Percentiles rank a stretch among this genome's conserved stretches.
Conservation (phyloP, 1,139 yeast genomes). For the Magnusiomyces sp. region DNA sequence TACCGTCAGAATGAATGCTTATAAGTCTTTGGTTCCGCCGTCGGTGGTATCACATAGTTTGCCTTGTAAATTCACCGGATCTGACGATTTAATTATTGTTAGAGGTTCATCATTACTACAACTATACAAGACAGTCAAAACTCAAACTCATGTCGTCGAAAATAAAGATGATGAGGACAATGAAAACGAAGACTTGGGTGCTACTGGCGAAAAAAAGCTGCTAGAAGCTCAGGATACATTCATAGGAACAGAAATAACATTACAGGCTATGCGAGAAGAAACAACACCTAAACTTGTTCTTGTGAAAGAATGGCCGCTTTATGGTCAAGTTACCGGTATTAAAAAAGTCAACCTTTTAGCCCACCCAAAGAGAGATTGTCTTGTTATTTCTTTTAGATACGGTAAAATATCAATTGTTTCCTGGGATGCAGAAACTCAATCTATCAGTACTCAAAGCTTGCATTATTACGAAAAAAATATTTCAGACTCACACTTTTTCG, state of each 20-base stretch:
- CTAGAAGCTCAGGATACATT: constrained; percentile 24
- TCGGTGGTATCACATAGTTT: constrained; percentile 59
- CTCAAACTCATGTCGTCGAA: constrained; percentile 18
- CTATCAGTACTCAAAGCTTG: constrained; percentile 63
- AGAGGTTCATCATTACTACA: constrained; percentile 63
- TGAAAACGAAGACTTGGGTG: constrained; percentile 6
- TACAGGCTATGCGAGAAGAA: constrained; percentile 20
- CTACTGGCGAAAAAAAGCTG: constrained; percentile 7
- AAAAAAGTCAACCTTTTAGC: constrained; percentile 32
- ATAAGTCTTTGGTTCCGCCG: constrained; percentile 73
- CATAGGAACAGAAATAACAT: constrained; percentile 20
- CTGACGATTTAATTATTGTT: constrained; percentile 53
- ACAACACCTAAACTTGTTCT: constrained; percentile 41
- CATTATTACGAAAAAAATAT: constrained; percentile 79
- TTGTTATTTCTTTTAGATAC: constrained; percentile 58
- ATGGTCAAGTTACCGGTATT: constrained; percentile 61
- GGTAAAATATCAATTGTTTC: constrained; percentile 72
- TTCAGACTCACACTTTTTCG: constrained; percentile 42
- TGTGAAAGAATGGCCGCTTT: constrained; percentile 57
- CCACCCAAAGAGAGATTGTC: constrained; percentile 25
- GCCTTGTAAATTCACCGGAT: constrained; percentile 53
- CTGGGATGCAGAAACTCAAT: constrained; percentile 52
- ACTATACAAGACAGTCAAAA: constrained; percentile 42
- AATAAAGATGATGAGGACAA: constrained; percentile 3
- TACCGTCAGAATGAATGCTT: constrained; percentile 56